Evolutionary conservation across 2,329 filamentous ascomycete species (phyloP).

Genomic region (Cadophora sp.): DNA sequence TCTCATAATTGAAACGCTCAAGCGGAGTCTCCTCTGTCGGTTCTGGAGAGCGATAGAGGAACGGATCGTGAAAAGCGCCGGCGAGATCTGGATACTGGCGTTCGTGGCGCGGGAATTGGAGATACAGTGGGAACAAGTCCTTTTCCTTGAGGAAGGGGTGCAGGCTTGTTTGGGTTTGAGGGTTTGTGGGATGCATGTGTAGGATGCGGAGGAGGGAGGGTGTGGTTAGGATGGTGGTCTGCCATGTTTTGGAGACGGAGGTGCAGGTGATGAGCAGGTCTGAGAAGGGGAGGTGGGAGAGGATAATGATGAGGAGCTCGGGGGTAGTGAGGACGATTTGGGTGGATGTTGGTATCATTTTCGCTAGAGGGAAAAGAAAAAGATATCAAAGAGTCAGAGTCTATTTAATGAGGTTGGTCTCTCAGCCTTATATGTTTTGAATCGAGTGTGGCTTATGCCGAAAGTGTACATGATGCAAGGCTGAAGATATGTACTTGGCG

Average conservation of each 20-base stretch:
- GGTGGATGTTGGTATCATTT: not conserved
- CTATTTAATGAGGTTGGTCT: not conserved
- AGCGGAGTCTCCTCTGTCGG: slow-evolving; percentile 1
- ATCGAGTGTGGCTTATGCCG: not conserved
- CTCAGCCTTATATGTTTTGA: not conserved
- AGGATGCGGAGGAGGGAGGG: slow-evolving; percentile 10
- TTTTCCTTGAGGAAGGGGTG: not conserved
- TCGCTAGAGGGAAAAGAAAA: not conserved
- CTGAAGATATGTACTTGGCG: not conserved
- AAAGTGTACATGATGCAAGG: slow-evolving; percentile 2
- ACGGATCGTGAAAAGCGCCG: not conserved
- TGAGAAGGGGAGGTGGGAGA: slow-evolving; percentile 8
- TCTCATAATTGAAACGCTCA: slow-evolving; percentile 1
- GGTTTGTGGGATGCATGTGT: not conserved
- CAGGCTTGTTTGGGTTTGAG: not conserved
- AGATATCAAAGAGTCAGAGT: not conserved
- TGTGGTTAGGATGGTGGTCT: slow-evolving; percentile 6
- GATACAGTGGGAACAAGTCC: not conserved
- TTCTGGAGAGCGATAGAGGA: not conserved
- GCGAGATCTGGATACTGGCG: not conserved
- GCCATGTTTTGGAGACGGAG: slow-evolving; percentile 8
- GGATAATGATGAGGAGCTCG: slow-evolving; percentile 15
- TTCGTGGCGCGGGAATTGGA: slow-evolving; percentile 8
- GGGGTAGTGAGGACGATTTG: not conserved
- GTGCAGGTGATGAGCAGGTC: slow-evolving; percentile 4